phyloP scores from a whole-genome alignment of 2,329 filamentous ascomycete genomes.

The Venturia effusa region DNA sequence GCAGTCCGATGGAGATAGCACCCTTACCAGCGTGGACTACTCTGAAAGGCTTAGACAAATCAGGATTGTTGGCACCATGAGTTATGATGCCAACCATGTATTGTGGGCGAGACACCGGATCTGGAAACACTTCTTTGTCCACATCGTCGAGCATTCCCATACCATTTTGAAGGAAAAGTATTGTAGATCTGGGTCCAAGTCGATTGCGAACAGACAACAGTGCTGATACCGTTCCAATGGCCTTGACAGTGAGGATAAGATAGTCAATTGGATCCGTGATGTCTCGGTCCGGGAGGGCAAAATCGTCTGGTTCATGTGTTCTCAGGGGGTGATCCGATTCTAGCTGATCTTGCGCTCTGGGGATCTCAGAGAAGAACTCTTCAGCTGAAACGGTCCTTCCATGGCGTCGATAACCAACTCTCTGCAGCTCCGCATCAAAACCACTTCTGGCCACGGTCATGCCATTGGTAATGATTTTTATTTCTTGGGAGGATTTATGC shows the following conservation, averaged over 20 bases:
- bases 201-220: slow-evolving; percentile 56
- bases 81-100: slow-evolving; percentile 63
- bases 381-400: slow-evolving; percentile 21
- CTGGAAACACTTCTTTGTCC: slow-evolving; percentile 58
- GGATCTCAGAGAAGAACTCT: background rate
- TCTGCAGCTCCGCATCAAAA: slow-evolving; percentile 35
- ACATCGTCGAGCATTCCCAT: slow-evolving; percentile 75
- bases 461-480: slow-evolving; percentile 37
- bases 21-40: slow-evolving; percentile 49
- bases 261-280: slow-evolving; percentile 48
- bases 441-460: slow-evolving; percentile 28
- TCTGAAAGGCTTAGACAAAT: slow-evolving; percentile 34
- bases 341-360: background rate
- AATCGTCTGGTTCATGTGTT: background rate
- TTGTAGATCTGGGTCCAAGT: slow-evolving; percentile 55
- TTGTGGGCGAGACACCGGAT: slow-evolving; percentile 53
- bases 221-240: slow-evolving; percentile 54
- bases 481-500: slow-evolving; percentile 33
- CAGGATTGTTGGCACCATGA: slow-evolving; percentile 41
- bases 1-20: slow-evolving; percentile 44
- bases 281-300: background rate
- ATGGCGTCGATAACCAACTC: slow-evolving; percentile 26
- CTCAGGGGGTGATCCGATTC: background rate
- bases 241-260: slow-evolving; percentile 71
- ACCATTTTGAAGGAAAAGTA: slow-evolving; percentile 70